phyloP scores from a whole-genome alignment of 2,329 filamentous ascomycete species.

The Cadophora sp. region DNA sequence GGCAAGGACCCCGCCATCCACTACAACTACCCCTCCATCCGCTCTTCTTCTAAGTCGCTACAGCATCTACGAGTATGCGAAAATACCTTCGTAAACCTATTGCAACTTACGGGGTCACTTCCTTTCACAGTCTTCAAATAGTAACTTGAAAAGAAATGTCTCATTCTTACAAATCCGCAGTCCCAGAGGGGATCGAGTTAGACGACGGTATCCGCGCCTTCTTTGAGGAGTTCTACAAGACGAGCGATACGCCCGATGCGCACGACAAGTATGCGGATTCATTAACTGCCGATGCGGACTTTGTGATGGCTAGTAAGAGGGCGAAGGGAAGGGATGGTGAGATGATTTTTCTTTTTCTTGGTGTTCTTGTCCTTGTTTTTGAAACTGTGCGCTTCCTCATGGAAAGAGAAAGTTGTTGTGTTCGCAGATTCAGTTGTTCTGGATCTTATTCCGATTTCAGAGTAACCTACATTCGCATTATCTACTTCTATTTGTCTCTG shows the following conservation, averaged over 20 bases:
- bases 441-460: no score
- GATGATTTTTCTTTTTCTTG: constrained; percentile 14
- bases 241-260: constrained; percentile 52
- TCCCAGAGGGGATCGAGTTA: constrained; percentile 43
- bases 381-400: neutral
- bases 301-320: constrained; percentile 59
- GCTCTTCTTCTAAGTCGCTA: neutral
- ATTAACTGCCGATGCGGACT: constrained; percentile 55
- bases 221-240: constrained; percentile 74
- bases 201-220: constrained; percentile 66
- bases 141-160: constrained; percentile 22
- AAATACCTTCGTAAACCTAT: no score
- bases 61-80: neutral
- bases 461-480: no score
- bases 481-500: no score
- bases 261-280: constrained; percentile 55
- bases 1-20: neutral
- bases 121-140: no score
- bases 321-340: constrained; percentile 53
- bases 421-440: no score
- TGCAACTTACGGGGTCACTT: no score
- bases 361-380: neutral
- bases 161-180: constrained; percentile 27
- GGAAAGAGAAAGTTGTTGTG: no score
- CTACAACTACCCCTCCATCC: constrained; percentile 13